Percentiles rank a stretch among this genome's conserved stretches.
Evolutionary conservation across 2,329 filamentous ascomycete species (phyloP).

Genomic region (Bisporella sp.): DNA sequence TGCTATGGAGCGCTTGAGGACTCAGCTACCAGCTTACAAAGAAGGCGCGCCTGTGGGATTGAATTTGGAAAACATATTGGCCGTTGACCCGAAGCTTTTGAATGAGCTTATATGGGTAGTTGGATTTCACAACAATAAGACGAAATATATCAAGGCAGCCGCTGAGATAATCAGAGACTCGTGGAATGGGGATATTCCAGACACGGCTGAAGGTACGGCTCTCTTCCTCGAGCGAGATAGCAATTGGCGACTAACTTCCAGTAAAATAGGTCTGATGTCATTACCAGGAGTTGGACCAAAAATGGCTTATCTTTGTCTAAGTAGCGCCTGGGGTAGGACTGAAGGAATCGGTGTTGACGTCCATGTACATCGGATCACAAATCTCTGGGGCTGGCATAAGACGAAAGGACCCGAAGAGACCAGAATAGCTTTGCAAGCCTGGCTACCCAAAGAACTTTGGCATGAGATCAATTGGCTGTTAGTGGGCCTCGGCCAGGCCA

Average conservation of each 20-base stretch:
- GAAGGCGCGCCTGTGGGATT: conserved; percentile 36
- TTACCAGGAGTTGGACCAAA: conserved; percentile 68
- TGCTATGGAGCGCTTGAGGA: conserved; percentile 60
- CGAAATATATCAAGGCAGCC: conserved; percentile 60
- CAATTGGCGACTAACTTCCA: not conserved
- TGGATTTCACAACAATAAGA: conserved; percentile 72
- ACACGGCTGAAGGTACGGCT: conserved; percentile 47
- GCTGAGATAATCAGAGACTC: conserved; percentile 55
- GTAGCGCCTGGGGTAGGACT: conserved; percentile 59
- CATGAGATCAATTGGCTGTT: conserved; percentile 68
- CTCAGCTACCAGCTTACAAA: conserved; percentile 41
- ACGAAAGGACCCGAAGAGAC: conserved; percentile 64
- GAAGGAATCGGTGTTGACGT: conserved; percentile 56
- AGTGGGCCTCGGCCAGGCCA: conserved; percentile 66
- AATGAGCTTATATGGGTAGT: conserved; percentile 61
- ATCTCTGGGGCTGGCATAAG: conserved; percentile 64
- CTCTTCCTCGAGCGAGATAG: not conserved
- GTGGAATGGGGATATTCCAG: conserved; percentile 58
- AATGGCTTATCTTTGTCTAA: conserved; percentile 68
- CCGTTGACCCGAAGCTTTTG: conserved; percentile 48
- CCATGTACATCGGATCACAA: conserved; percentile 69
- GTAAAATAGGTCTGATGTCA: conserved; percentile 37
- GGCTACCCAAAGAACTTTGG: conserved; percentile 65
- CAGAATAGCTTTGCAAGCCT: conserved; percentile 52
- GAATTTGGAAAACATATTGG: conserved; percentile 56